Evolutionary conservation across 2,329 filamentous ascomycete genomes (phyloP), one percentile per base, ranked within the genome.

Genomic region (Zymoseptoria ardabiliae): DNA sequence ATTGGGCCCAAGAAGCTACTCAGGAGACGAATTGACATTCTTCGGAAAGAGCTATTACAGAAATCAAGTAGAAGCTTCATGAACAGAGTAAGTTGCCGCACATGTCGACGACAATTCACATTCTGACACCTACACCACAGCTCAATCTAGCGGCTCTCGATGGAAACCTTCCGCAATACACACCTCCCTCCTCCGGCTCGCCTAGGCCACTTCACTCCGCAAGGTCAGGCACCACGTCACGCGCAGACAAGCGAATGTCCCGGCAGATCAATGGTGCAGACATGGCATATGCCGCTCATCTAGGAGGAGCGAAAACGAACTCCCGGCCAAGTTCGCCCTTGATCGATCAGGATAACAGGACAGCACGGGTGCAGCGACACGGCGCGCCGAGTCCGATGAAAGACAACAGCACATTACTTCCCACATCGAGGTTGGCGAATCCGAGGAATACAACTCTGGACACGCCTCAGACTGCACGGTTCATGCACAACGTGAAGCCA

Each of bases 1-100:
- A 90, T 99, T 65, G 94, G 94, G 64, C 94, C 99, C 74, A 87
- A 94, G 57, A 93, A 99, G 41, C 89, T 93, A 63, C 87, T 99
- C 62, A 75, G 77, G 51, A 74, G 77, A 2, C 78, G 80, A 60
- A 78, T 77, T 25, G 80, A 81, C 69, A 71, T 77, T 54, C 78
- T 81, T 53, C 70, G 79, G 9, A 79, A 75, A 63, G 77, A 73
- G 62, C 77, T 79, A 56, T 79, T 78, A 69, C 77, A 76, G 62
- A 74, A 76, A 65, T 74, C 74, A 10, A 79, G 77, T 75, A 91
- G 91, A 78, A 85, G 90, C 62, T 91, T 68, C 25, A 77, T 75
- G 53, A 81, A 96, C 78, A 84, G 93, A 79, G 92, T 95, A 80
- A 76, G 82, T 75, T 3, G 50, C 11, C n/a, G 17, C 13, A 21